Conservation (phyloP, 2,329 filamentous ascomycete species). For the Monilinia fructigena region DNA sequence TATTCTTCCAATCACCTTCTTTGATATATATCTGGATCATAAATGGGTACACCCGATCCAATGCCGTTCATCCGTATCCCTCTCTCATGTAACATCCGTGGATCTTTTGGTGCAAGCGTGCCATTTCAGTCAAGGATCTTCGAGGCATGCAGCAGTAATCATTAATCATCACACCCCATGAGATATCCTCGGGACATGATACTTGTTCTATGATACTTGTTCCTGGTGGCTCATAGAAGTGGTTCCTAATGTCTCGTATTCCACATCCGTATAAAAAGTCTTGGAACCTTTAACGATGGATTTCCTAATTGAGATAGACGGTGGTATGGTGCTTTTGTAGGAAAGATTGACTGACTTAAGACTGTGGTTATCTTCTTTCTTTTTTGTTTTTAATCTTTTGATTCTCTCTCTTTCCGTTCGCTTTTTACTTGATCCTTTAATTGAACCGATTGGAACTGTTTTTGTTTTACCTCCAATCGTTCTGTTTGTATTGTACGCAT, state of each 20-base stretch:
- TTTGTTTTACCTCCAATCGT: not conserved
- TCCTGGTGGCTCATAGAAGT: slow-evolving; percentile 9
- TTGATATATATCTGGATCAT: not conserved
- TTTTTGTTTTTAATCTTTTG: not conserved
- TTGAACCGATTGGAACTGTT: not conserved
- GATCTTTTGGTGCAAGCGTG: not conserved
- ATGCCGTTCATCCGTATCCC: not conserved
- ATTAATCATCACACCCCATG: not conserved
- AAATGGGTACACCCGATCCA: not conserved
- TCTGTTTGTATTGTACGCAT: slow-evolving; percentile 10
- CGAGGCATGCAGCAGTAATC: not conserved
- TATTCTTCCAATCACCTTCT: slow-evolving; percentile 1
- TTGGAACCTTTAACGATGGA: not conserved
- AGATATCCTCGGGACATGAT: not conserved
- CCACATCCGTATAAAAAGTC: slow-evolving; percentile 2
- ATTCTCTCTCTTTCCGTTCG: not conserved
- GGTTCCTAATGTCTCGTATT: slow-evolving; percentile 11
- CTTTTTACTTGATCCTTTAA: not conserved
- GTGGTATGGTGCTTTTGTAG: too few species aligned
- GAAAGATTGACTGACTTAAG: not conserved
- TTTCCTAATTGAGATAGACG: not conserved
- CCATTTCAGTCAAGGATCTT: slow-evolving; percentile 1
- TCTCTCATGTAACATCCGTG: not conserved
- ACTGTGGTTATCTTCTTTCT: not conserved
- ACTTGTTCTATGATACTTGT: slow-evolving; percentile 9